Evolutionary conservation across 2,329 filamentous ascomycete species (phyloP).

Genomic region (Colletotrichum eleusines): DNA sequence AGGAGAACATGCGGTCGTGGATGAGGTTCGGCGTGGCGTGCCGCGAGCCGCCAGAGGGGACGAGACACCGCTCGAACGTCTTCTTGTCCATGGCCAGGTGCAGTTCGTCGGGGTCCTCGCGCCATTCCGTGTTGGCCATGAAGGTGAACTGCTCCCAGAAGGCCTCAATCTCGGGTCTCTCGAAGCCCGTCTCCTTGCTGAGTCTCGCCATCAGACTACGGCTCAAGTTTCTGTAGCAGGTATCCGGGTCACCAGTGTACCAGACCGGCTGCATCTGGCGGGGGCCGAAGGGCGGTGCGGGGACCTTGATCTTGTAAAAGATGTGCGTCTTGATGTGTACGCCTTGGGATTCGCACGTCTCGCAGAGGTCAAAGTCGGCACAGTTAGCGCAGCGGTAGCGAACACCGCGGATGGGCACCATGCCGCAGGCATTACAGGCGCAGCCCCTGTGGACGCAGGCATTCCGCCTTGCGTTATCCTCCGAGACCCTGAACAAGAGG

Average conservation of each 20-base stretch:
- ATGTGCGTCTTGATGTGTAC: conserved; percentile 90
- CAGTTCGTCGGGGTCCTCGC: conserved; percentile 82
- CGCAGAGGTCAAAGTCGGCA: conserved; percentile 94
- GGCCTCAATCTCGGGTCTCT: conserved; percentile 89
- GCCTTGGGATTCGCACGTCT: conserved; percentile 85
- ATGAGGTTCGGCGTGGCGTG: conserved; percentile 88
- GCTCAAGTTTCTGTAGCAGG: conserved; percentile 75
- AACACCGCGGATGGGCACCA: conserved; percentile 89
- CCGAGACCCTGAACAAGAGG: conserved; percentile 90
- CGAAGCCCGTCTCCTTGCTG: conserved; percentile 80
- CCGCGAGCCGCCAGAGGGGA: conserved; percentile 84
- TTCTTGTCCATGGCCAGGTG: conserved; percentile 88
- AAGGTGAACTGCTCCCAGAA: conserved; percentile 98
- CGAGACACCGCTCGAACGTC: conserved; percentile 91
- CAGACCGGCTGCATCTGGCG: conserved; percentile 85
- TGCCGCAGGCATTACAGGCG: conserved; percentile 89
- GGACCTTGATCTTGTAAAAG: conserved; percentile 95
- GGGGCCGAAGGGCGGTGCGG: conserved; percentile 85
- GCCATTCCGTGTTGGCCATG: conserved; percentile 88
- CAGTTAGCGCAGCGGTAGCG: conserved; percentile 97
- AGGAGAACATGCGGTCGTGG: conserved; percentile 95
- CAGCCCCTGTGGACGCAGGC: conserved; percentile 94
- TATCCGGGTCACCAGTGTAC: conserved; percentile 89
- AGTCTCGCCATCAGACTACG: conserved; percentile 75
- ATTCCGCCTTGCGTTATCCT: conserved; percentile 89